phyloP scores from a whole-genome alignment of 768 basidiomycete species.

The Boletus speciosus region DNA sequence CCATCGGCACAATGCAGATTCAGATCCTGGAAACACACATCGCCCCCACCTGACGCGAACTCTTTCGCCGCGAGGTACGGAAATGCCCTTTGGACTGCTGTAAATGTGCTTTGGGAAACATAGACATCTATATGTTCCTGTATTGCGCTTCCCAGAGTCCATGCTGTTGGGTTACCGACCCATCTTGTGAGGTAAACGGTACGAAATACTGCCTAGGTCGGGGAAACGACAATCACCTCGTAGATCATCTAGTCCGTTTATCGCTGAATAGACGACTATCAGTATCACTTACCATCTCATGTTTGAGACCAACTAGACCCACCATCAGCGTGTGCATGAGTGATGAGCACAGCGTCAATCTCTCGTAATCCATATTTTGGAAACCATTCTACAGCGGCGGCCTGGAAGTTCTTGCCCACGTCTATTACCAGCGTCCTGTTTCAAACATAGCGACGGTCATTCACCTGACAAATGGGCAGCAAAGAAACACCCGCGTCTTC shows the following conservation, averaged over 20 bases:
- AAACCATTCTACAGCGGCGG: slow-evolving; percentile 51
- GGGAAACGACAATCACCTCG: slow-evolving; percentile 48
- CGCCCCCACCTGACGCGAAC: slow-evolving; percentile 76
- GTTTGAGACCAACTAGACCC: slow-evolving; percentile 1
- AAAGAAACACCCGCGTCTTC: slow-evolving; percentile 43
- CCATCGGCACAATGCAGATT: background rate
- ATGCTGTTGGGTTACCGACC: slow-evolving; percentile 42
- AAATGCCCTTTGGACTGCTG: slow-evolving; percentile 65
- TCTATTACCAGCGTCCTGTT: slow-evolving; percentile 76
- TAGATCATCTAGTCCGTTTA: slow-evolving; percentile 88
- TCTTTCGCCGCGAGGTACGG: slow-evolving; percentile 79
- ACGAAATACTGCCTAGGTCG: background rate
- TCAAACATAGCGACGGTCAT: background rate
- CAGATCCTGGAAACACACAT: slow-evolving; percentile 41
- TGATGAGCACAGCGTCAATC: slow-evolving; percentile 76
- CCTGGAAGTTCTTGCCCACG: slow-evolving; percentile 81
- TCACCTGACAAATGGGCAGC: background rate
- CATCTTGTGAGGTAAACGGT: slow-evolving; percentile 3
- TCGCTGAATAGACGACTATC: slow-evolving; percentile 43
- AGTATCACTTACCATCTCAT: background rate
- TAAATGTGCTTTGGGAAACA: slow-evolving; percentile 59
- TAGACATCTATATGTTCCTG: slow-evolving; percentile 76
- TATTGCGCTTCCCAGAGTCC: slow-evolving; percentile 66
- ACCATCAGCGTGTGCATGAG: slow-evolving; percentile 87
- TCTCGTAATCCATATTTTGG: slow-evolving; percentile 70